Conservation (phyloP, 352 stramenopile species). For the Pythium periplocum region DNA sequence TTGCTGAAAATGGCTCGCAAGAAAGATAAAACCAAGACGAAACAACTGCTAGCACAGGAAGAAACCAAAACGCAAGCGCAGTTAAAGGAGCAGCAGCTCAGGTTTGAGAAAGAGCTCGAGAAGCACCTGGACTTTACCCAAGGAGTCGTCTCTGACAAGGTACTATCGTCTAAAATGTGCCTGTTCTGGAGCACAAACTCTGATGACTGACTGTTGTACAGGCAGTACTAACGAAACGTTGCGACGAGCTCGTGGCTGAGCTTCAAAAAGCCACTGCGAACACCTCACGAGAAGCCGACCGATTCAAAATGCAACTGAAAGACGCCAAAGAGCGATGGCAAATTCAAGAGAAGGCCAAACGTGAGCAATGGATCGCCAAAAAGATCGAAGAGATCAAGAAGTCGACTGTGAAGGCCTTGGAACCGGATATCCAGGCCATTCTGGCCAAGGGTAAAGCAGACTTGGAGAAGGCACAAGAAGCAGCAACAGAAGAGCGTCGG, state of each 20-base stretch:
- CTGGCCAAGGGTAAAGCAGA: constrained; percentile 70
- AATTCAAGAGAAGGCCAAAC: constrained; percentile 57
- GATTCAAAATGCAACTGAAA: constrained; percentile 71
- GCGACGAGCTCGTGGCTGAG: constrained; percentile 64
- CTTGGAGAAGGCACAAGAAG: constrained; percentile 52
- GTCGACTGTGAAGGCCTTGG: constrained; percentile 65
- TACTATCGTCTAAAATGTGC: constrained; percentile 7
- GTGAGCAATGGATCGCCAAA: constrained; percentile 77
- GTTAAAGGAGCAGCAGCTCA: constrained; percentile 50
- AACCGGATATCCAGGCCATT: constrained; percentile 80
- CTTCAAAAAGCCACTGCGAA: constrained; percentile 49
- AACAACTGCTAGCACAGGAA: constrained; percentile 38
- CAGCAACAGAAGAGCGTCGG: constrained; percentile 46
- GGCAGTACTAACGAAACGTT: constrained; percentile 60
- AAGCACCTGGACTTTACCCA: constrained; percentile 80
- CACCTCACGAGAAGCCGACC: constrained; percentile 40
- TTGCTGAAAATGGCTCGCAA: constrained; percentile 67
- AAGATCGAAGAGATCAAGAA: constrained; percentile 88
- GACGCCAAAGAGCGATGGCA: constrained; percentile 72
- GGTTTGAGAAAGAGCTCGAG: constrained; percentile 71
- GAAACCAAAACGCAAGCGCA: constrained; percentile 47
- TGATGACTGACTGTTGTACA: constrained; percentile 12
- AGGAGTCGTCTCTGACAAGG: constrained; percentile 70
- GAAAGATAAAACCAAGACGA: constrained; percentile 68
- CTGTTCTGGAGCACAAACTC: not conserved